Base-by-base conservation (phyloP, 768 basidiomycete species). In the Sutorius australiensis region DNA sequence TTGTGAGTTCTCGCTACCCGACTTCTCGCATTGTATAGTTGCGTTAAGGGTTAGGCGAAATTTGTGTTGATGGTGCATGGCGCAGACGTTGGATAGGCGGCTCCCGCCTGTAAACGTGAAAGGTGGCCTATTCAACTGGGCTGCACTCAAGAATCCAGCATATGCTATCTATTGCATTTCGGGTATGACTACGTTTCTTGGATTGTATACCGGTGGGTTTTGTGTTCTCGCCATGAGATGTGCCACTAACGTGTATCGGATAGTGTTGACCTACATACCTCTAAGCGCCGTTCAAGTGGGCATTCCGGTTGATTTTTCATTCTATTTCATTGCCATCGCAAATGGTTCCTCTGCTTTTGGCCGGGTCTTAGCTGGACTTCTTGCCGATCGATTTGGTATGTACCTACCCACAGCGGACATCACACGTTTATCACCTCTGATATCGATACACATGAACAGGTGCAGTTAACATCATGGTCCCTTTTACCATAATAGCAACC, bases 261-360 rank as follows among this genome's bases (percentile, higher is more conserved):
- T 53, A 86, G 84, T 82, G n/a, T 65, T 89, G 46, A 88, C 81
- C 0, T 90, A 87, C 58, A 77, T 87, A 50, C 78, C 81, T 45
- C 71, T 81, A 45, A 83, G 80, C 63, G 83, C 84, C 3, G 65
- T 71, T 0, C 62, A 67, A 11, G 68, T 76, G 7, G 83, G 84
- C 2, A 67, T 87, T 38, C 66, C 75, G 2, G 55, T 63, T 0
- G 67, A 77, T 34, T 78, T 87, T 46, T 70, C 81, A 0, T 82
- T 84, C 65, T 89, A 89, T 59, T 72, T 87, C 12, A 68, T 87
- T 11, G 73, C 87, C 0, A 79, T 91, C 47, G 80, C 82, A 3
- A 92, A 92, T 59, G 84, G 79, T 0, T 73, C 78, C 32, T 85
- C 84, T 1, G 71, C 81, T 2, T 70, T 86, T 27, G 88, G 87